These are phyloP conservation scores for Populus nigra DNA, from an alignment of 345 rosid genomes.

Conservation along the genomic window DNA sequence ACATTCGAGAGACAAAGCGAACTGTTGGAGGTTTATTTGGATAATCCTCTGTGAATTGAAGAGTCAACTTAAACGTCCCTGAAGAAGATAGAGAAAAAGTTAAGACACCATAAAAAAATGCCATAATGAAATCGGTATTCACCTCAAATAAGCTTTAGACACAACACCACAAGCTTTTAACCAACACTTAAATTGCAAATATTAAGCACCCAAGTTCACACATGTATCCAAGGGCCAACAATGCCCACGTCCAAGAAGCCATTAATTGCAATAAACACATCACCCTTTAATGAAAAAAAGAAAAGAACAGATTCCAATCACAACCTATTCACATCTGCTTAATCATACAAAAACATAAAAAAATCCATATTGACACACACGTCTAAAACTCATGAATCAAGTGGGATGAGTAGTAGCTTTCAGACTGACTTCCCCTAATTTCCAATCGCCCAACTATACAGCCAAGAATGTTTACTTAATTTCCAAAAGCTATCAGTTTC, in stretches of 20 bases:
- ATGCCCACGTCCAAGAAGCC: background rate
- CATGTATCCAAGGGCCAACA: background rate
- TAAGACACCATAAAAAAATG: background rate
- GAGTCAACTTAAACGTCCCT: slow-evolving; percentile 67
- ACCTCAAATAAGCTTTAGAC: background rate
- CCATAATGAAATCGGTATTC: background rate
- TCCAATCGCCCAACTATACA: background rate
- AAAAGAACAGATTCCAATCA: background rate
- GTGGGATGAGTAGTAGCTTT: background rate
- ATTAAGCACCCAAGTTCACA: background rate
- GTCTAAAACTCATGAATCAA: background rate
- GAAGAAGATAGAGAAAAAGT: background rate
- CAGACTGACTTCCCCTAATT: background rate
- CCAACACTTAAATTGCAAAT: background rate
- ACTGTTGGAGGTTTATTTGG: slow-evolving; percentile 68
- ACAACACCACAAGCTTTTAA: background rate
- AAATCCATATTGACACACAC: background rate
- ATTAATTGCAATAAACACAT: background rate
- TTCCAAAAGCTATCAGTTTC: background rate
- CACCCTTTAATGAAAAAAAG: background rate
- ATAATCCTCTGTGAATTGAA: slow-evolving; percentile 63
- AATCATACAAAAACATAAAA: background rate
- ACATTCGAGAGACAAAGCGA: slow-evolving; percentile 66
- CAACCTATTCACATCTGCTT: background rate
- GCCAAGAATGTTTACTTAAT: background rate